Evolutionary conservation across 768 basidiomycete species (phyloP), one percentile per base, ranked within the genome.

Genomic region (Chalciporus chontae): DNA sequence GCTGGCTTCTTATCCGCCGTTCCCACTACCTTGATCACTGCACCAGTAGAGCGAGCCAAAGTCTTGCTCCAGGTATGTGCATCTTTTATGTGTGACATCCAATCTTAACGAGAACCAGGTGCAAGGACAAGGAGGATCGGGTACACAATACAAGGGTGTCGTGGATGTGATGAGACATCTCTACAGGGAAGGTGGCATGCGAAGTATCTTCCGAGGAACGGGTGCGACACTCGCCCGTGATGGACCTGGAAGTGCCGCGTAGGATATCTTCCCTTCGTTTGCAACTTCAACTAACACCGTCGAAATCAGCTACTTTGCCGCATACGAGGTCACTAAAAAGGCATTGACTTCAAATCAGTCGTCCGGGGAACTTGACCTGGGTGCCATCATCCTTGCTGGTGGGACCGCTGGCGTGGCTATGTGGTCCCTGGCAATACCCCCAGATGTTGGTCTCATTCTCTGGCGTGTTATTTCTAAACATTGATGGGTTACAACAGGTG

Each of bases 341-440:
- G 71, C 79, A 2, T 71, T 99, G 54, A 92, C 87, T 11, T 90
- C 93, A 7, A 80, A 78, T 36, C 89, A 89, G 27, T 75, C 88
- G 15, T 85, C 85, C n/a, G 78, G 89, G 32, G 84, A 92, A 43
- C 77, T 98, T 50, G 88, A 92, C 59, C 76, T 99, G 23, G 78
- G 88, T 27, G 87, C 89, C 15, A 80, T 98, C 59, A 87, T 98
- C 57, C 51, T 94, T 47, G 93, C 95, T 45, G 96, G 96, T 56
- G 96, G 94, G 46, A 84, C 81, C 36, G 96, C 96, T 1, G 96
- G 96, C 58, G 81, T 98, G 5, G 94, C 94, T 32, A 98, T 99
- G 96, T 99, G 96, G 96, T 76, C 89, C 15, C 77, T 98, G 58
- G 95, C 91, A 21, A 96, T 99, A 58, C 96, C 96, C 42, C 94